These are phyloP conservation scores for Limnomonas spitsbergensis DNA, from an alignment of 139 green algal genomes.

Conservation along the genomic window DNA sequence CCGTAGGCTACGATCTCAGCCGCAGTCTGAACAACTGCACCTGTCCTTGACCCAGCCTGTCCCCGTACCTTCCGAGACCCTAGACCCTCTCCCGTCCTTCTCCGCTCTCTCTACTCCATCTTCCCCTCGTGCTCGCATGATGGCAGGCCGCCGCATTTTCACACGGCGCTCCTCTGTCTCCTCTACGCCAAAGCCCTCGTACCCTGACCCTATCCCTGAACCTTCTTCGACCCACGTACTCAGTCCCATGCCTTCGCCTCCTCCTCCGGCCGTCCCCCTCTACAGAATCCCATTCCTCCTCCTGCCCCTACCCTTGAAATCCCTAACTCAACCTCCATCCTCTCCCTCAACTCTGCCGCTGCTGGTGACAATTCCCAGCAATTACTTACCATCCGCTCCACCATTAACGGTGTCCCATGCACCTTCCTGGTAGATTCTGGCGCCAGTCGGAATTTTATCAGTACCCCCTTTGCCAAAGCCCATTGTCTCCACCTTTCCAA, in stretches of 20 bases:
- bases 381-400: neutral
- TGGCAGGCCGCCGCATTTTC: too few relatives aligned
- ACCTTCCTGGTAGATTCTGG: neutral
- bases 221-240: too few relatives aligned
- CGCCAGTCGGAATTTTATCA: neutral
- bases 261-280: too few relatives aligned
- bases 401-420: neutral
- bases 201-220: too few relatives aligned
- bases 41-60: neutral
- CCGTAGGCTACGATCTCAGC: neutral
- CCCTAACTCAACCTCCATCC: neutral
- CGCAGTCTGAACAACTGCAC: neutral
- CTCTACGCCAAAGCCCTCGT: too few relatives aligned
- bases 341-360: slow-evolving; percentile 3
- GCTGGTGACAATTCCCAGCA: neutral
- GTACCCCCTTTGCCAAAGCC: neutral
- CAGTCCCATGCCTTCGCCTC: too few relatives aligned
- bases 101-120: too few relatives aligned
- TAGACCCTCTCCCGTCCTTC: too few relatives aligned
- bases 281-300: too few relatives aligned
- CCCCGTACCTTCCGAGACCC: too few relatives aligned
- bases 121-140: too few relatives aligned
- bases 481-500: neutral
- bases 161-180: too few relatives aligned
- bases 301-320: neutral